Conservation (phyloP, 176 grass and related monocot species). For the Canna indica region DNA sequence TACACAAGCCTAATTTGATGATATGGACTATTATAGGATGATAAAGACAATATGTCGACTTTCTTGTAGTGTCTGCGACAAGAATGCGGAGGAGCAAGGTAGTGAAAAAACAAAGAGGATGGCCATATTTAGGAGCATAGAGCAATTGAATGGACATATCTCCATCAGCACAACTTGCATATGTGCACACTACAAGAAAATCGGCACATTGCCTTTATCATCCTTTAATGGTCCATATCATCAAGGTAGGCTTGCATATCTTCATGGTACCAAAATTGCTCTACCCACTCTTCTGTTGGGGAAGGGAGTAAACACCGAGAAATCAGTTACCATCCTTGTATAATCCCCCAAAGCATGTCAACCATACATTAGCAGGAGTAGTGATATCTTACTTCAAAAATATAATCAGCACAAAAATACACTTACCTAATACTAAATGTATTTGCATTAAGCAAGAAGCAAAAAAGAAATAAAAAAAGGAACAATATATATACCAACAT, state of each 20-base stretch:
- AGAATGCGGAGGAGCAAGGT: slow-evolving; percentile 36
- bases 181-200: slow-evolving; percentile 97
- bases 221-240: slow-evolving; percentile 76
- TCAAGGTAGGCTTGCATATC: slow-evolving; percentile 78
- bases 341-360: slow-evolving; percentile 74
- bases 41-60: slow-evolving; percentile 87
- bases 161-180: slow-evolving; percentile 55
- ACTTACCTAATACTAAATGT: not conserved
- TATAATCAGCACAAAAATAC: not conserved
- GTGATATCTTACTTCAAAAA: not conserved
- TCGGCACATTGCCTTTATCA: slow-evolving; percentile 90
- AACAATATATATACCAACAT: not conserved
- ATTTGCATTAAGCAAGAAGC: not conserved
- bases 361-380: not conserved
- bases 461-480: not conserved
- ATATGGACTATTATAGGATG: slow-evolving; percentile 82
- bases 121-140: slow-evolving; percentile 76
- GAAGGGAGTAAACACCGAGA: slow-evolving; percentile 39
- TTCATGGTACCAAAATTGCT: slow-evolving; percentile 93
- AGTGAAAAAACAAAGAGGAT: slow-evolving; percentile 46
- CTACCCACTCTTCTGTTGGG: slow-evolving; percentile 47
- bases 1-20: slow-evolving; percentile 74
- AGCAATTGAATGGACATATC: slow-evolving; percentile 83
- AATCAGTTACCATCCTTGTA: slow-evolving; percentile 73
- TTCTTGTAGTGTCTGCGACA: slow-evolving; percentile 95